Evolutionary conservation across 176 grass and related monocot genomes (phyloP), one percentile per base, ranked within the genome.

Genomic region (bread wheat (Triticum aestivum)): DNA sequence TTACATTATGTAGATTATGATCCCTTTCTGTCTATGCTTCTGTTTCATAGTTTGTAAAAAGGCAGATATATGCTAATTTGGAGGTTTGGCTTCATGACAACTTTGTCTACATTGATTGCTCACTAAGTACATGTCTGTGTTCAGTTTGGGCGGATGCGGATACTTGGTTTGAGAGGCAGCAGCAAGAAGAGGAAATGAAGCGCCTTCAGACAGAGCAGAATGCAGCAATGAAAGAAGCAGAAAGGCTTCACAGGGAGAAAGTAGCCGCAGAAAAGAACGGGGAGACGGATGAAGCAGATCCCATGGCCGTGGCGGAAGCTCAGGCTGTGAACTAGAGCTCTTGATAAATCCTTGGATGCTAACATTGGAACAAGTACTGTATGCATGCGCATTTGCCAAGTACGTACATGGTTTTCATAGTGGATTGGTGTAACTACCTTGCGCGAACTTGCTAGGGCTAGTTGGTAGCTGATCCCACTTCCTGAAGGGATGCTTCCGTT

Each of bases 161-260:
- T 88, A 99, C 97, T 11, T 99, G 97, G 97, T 99, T 99, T 11
- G 97, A 99, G 78, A 96, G 97, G 92, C 94, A 99, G 82, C 97
- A 99, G 62, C 94, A 99, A 44, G 97, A 99, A 89, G 97, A 99
- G 85, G 97, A 99, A 83, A 96, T 99, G 97, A 79, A 89, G 49
- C 88, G 88, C 8, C 79, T 99, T 65, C 91, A 96, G 83, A 94
- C 90, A 20, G 97, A 96, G 86, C 97, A 99, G 47, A 83, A 82
- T 72, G 97, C 91, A n/a, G 94, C 92, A 15, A 99, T 99, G 97
- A 82, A 87, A 82, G 88, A 85, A 75, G 97, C 94, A 35, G 96
- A 98, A 82, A 93, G 90, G 89, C 87, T 98, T 81, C 96, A 96
- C 88, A 77, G 89, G 51, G 86, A 96, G 35, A 95, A 98, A 88